Conservation (phyloP, 192 early-diverging fungal species). For the Linnemannia exigua region DNA sequence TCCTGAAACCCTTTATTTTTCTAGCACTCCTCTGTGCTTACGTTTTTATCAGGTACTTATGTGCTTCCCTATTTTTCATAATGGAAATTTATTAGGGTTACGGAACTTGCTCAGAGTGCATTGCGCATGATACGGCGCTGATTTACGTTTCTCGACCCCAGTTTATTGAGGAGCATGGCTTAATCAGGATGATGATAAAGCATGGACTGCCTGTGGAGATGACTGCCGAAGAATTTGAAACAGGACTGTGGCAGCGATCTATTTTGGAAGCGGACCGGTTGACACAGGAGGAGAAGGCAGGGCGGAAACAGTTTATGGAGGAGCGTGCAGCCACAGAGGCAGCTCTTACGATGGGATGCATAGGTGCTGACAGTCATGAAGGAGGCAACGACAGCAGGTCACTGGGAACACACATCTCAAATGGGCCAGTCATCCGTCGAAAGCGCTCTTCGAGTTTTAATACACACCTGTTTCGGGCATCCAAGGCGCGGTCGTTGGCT, state of each 20-base stretch:
- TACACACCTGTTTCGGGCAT: not conserved
- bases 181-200: conserved; percentile 67
- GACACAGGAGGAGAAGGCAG: conserved; percentile 39
- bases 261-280: conserved; percentile 59
- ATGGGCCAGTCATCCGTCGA: not conserved
- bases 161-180: conserved; percentile 71
- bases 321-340: conserved; percentile 7
- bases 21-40: not conserved
- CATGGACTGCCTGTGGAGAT: conserved; percentile 70
- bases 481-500: conserved; percentile 32
- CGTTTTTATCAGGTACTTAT: not conserved
- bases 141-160: conserved; percentile 73
- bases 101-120: conserved; percentile 75
- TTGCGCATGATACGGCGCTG: conserved; percentile 68
- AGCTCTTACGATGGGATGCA: not conserved
- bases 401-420: not conserved
- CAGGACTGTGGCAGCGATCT: conserved; percentile 63
- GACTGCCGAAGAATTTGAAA: conserved; percentile 68
- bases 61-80: not conserved
- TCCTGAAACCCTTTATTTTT: not conserved
- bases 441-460: not conserved
- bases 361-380: too few relatives aligned
- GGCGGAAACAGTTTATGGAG: conserved; percentile 12
- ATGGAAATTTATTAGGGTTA: conserved; percentile 58
- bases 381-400: not conserved